These are phyloP conservation scores for Sungouiella thailandica DNA, from an alignment of 805 yeast species.

Conservation along the genomic window DNA sequence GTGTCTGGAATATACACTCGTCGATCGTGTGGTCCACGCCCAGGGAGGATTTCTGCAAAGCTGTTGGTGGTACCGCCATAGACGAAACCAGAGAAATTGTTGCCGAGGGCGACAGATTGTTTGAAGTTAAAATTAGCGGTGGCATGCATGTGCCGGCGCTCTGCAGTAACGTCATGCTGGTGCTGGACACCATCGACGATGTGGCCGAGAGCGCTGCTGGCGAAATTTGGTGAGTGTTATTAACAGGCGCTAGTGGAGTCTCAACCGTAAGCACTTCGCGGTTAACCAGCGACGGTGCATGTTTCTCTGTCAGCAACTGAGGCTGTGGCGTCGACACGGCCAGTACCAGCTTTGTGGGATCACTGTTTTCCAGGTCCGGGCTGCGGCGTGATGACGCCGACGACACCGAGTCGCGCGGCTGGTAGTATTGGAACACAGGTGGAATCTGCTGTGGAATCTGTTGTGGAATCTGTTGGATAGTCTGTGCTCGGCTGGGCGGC, in stretches of 20 bases:
- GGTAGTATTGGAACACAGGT: conserved; percentile 1
- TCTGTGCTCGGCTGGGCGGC: neutral
- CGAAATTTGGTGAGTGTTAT: too few species aligned
- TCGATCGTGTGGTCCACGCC: neutral
- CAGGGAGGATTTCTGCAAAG: neutral
- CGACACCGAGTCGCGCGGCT: conserved; percentile 1
- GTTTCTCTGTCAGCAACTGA: too few species aligned
- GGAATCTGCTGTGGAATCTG: neutral
- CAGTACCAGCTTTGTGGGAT: too few species aligned
- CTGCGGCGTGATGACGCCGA: neutral
- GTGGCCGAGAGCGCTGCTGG: too few species aligned
- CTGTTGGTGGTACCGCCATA: neutral
- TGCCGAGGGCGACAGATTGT: neutral
- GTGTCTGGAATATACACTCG: neutral
- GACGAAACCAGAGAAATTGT: neutral
- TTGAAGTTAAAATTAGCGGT: neutral
- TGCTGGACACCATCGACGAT: too few species aligned
- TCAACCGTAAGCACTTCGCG: too few species aligned
- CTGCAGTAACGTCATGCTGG: too few species aligned
- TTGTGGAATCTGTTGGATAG: neutral
- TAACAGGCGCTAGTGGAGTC: too few species aligned
- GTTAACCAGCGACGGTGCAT: too few species aligned
- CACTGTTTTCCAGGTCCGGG: conserved; percentile 1
- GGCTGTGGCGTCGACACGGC: too few species aligned
- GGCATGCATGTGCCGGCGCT: neutral